Percentiles rank a stretch among this genome's conserved stretches.
Conservation (phyloP, 371 early-diverging fungal species). For the Mortierella sp. region DNA sequence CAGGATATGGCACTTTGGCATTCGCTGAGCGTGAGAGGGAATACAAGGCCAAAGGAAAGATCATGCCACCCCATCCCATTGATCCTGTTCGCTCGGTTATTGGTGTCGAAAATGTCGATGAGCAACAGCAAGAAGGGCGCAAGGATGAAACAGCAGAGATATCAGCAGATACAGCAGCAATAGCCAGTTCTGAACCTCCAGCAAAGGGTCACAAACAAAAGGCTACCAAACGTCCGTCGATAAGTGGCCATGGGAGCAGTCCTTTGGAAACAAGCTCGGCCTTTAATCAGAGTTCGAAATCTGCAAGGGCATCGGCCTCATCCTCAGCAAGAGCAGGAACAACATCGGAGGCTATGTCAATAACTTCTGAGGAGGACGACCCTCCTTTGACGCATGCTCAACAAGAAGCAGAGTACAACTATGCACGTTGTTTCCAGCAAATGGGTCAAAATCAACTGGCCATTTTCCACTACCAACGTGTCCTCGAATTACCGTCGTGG, state of each 20-base stretch:
- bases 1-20: constrained; percentile 34
- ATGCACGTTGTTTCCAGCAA: constrained; percentile 88
- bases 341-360: background rate
- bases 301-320: background rate
- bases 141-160: background rate
- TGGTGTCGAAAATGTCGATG: constrained; percentile 6
- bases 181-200: too few relatives aligned
- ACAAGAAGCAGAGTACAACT: constrained; percentile 88
- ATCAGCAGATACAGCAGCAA: background rate
- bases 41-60: constrained; percentile 18
- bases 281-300: too few relatives aligned
- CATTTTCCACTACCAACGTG: constrained; percentile 81
- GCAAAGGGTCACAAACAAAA: too few relatives aligned
- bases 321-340: background rate
- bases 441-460: constrained; percentile 85
- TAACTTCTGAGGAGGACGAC: background rate
- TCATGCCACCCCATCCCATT: background rate
- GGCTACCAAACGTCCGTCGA: too few relatives aligned
- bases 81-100: constrained; percentile 10
- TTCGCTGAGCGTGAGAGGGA: constrained; percentile 28
- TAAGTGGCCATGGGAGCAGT: too few relatives aligned
- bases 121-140: constrained; percentile 7
- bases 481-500: constrained; percentile 66
- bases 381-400: constrained; percentile 25
- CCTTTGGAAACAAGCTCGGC: too few relatives aligned